Evolutionary conservation across 225 moss, liverwort and hornwort species (phyloP), one percentile per base, ranked within the genome.

Genomic region (Antitrichia curtipendula): DNA sequence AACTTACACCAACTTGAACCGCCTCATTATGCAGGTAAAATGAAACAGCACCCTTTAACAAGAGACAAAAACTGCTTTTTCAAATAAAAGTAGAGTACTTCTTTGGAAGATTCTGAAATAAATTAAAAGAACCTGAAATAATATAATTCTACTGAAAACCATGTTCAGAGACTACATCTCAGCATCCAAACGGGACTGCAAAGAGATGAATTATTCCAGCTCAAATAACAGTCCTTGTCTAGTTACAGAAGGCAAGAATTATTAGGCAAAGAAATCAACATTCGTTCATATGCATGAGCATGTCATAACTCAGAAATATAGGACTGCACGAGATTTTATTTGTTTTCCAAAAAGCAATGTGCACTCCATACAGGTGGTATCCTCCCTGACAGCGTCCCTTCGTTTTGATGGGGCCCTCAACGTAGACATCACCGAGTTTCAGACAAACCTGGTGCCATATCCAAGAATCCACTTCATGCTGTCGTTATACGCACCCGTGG

Each of bases 401-500:
- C 83, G 88, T 47, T 88, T 91, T 20, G 78, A 88, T 34, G 88
- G 90, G 18, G 90, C 82, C 34, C 78, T 88, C 69, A 88, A 90
- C 56, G 77, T 90, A 78, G 90, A 90, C 57, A 78, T 88, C 77
- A 86, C 88, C 24, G 72, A 86, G 82, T 85, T 89, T 54, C 65
- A 85, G 73, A 89, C 89, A 9, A 85, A 85, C 47, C 69, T 86
- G 60, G 77, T 89, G 60, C 77, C 86, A 31, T 82, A 82, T 7
- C 77, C 86, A 20, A 56, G 82, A 32, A 86, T 86, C 19, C 89
- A 86, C 75, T 86, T 82, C 82, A 86, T 89, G 87, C 15, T 87
- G 41, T 82, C 82, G 23, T 62, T 74, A 25, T 82, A 74, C 61
- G 53, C 73, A 12, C 81, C 81, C 5, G 82, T 82, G 81, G 87